Evolutionary conservation across 306 rosid genomes (phyloP).

Genomic region (Vicia sativa): DNA sequence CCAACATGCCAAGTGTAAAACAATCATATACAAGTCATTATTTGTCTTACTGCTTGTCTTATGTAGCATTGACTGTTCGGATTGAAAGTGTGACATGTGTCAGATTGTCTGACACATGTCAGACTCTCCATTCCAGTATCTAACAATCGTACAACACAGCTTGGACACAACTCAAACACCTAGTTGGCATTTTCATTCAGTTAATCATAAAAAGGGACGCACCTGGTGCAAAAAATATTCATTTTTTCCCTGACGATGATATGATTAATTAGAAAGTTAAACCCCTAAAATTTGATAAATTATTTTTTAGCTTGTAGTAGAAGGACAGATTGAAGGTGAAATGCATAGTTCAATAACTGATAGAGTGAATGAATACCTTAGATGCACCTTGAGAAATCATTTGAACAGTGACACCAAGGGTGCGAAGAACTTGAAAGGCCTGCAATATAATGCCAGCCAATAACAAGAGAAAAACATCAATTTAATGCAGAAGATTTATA

Average conservation of each 20-base stretch:
- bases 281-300: neutral
- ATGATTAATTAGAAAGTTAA: neutral
- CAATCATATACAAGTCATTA: conserved; percentile 16
- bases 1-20: conserved; percentile 1
- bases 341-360: neutral
- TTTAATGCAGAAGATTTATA: conserved; percentile 31
- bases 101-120: neutral
- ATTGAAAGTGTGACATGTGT: neutral
- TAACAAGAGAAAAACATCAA: conserved; percentile 15
- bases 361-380: conserved; percentile 59
- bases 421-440: conserved; percentile 82
- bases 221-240: neutral
- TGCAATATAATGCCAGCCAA: conserved; percentile 44
- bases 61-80: neutral
- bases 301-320: neutral
- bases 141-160: neutral
- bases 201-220: neutral
- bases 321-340: neutral
- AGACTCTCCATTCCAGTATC: neutral
- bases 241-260: neutral
- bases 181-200: neutral
- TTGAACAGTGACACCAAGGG: conserved; percentile 87
- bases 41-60: too few species aligned
- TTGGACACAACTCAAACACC: neutral
- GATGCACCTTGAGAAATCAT: conserved; percentile 99